These are phyloP conservation scores for Talaromyces adpressus DNA, from an alignment of 495 filamentous ascomycete species.

Conservation along the genomic window DNA sequence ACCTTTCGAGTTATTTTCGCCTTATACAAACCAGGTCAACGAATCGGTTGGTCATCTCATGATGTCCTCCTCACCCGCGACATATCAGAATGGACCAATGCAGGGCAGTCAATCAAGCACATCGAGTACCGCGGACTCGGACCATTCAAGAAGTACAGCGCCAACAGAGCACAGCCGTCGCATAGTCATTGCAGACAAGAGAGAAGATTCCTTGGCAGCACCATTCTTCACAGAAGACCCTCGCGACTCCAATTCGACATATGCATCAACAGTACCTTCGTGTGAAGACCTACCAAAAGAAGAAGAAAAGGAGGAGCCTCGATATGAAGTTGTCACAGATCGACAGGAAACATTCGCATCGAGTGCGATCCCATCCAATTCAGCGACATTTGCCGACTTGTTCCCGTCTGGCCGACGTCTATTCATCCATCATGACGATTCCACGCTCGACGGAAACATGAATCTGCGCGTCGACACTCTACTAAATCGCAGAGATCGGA, in stretches of 20 bases:
- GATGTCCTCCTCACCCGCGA: background rate
- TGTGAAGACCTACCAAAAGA: conserved; percentile 54
- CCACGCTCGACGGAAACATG: conserved; percentile 93
- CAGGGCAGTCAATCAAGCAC: conserved; percentile 45
- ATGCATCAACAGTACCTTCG: conserved; percentile 66
- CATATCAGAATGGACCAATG: conserved; percentile 20
- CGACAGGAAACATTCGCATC: conserved; percentile 51
- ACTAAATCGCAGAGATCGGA: conserved; percentile 47
- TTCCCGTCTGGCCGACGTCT: conserved; percentile 81
- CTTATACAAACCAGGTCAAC: background rate
- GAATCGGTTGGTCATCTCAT: background rate
- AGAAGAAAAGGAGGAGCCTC: conserved; percentile 18
- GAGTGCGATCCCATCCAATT: conserved; percentile 65
- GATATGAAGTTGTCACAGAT: conserved; percentile 56
- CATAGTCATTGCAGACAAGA: conserved; percentile 37
- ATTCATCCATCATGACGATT: conserved; percentile 83
- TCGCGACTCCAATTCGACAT: conserved; percentile 68
- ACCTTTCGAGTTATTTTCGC: background rate
- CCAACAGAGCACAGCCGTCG: conserved; percentile 58
- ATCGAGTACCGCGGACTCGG: conserved; percentile 52
- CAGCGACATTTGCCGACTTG: conserved; percentile 74
- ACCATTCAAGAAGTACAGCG: conserved; percentile 59
- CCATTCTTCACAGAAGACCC: conserved; percentile 38
- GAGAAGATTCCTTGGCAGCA: conserved; percentile 23
- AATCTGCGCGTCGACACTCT: conserved; percentile 86